Conservation (phyloP, 176 grass and related monocot genomes). For the Oryza glaberrima region DNA sequence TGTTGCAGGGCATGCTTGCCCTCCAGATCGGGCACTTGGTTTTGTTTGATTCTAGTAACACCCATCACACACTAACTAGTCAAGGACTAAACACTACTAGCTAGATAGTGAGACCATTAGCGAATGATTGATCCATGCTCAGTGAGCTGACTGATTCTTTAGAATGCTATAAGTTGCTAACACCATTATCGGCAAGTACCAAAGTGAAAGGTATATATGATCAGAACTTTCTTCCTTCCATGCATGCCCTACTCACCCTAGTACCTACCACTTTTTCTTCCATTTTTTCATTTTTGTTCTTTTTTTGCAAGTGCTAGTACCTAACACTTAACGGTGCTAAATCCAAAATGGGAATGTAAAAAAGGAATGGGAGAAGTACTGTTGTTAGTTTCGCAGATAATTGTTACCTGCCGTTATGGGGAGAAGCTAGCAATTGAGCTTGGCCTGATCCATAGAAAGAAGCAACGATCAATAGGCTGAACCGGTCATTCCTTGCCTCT, state of each 20-base stretch:
- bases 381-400: not conserved
- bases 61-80: not conserved
- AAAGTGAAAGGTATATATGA: conserved; percentile 7
- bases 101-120: conserved; percentile 40
- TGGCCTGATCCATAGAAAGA: not conserved
- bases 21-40: conserved; percentile 15
- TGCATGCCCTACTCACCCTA: not conserved
- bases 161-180: not conserved
- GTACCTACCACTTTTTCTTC: not conserved
- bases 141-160: not conserved
- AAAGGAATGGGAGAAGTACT: not conserved
- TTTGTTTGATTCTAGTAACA: not conserved
- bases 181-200: not conserved
- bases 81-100: not conserved
- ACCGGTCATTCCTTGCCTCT: conserved; percentile 1
- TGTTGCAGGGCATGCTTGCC: conserved; percentile 38
- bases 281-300: not conserved
- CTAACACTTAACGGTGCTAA: not conserved
- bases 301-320: not conserved
- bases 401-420: not conserved
- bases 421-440: not conserved
- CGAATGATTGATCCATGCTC: conserved; percentile 37
- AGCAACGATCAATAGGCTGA: conserved; percentile 3
- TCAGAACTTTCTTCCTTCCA: not conserved
- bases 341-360: not conserved